Percentiles rank a stretch among this genome's conserved stretches.
Conservation (phyloP, 2,329 filamentous ascomycete species). For the Trichoderma polysporum region DNA sequence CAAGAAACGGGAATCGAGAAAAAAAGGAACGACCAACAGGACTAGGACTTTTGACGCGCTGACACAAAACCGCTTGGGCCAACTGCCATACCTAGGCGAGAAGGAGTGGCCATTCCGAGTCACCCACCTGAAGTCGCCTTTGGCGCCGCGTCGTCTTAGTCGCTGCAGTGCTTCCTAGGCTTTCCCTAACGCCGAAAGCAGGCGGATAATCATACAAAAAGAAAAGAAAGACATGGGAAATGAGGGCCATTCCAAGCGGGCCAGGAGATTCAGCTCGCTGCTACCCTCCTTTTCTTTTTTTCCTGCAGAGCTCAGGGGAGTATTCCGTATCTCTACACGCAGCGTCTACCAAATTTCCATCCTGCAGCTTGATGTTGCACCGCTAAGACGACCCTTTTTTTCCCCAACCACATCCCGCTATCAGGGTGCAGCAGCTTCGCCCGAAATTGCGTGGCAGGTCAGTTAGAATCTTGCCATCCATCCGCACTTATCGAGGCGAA, state of each 20-base stretch:
- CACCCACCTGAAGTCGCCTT: neutral
- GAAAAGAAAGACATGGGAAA: neutral
- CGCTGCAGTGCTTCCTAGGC: neutral
- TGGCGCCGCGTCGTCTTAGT: neutral
- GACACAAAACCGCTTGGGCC: neutral
- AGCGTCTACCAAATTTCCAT: neutral
- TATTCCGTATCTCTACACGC: neutral
- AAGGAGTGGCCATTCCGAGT: neutral
- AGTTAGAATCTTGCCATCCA: neutral
- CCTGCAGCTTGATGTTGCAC: conserved; percentile 3
- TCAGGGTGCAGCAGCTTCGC: neutral
- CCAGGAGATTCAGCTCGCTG: neutral
- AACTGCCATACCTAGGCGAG: neutral
- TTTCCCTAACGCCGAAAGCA: neutral
- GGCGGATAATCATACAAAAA: neutral
- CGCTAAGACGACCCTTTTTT: neutral
- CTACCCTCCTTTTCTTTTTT: neutral
- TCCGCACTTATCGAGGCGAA: neutral
- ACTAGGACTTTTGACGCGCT: neutral
- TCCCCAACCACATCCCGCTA: neutral
- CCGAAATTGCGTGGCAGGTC: conserved; percentile 8
- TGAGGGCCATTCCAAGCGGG: neutral
- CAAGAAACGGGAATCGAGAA: neutral
- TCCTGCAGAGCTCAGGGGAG: neutral
- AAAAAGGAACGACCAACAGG: neutral